Evolutionary conservation across 2,329 filamentous ascomycete genomes (phyloP).

Genomic region (Calonectria leucothoes): DNA sequence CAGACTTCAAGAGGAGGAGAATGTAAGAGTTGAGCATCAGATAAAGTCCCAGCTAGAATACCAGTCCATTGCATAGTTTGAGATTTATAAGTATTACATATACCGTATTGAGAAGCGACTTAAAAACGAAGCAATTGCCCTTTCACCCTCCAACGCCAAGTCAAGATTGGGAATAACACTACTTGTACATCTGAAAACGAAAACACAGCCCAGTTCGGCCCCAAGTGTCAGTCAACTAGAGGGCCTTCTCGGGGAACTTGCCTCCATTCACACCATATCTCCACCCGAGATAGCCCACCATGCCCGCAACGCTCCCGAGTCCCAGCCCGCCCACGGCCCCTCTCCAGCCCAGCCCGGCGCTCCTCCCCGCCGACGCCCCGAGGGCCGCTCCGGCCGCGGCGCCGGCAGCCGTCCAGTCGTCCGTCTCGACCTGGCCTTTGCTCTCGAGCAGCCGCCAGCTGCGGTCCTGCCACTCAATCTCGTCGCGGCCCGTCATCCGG

Average conservation of each 20-base stretch:
- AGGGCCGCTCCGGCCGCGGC: slow-evolving; percentile 51
- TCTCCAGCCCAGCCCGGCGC: slow-evolving; percentile 49
- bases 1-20: no score
- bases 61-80: no score
- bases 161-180: background rate
- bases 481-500: slow-evolving; percentile 66
- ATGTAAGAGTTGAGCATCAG: background rate
- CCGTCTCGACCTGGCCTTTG: slow-evolving; percentile 65
- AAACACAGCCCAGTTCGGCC: background rate
- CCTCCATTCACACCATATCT: slow-evolving; percentile 60
- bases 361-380: slow-evolving; percentile 43
- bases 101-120: background rate
- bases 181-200: background rate
- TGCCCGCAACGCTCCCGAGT: slow-evolving; percentile 61
- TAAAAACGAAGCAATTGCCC: background rate
- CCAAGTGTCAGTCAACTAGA: slow-evolving; percentile 15
- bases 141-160: background rate
- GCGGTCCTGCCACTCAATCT: slow-evolving; percentile 74
- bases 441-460: slow-evolving; percentile 72
- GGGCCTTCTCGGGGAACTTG: slow-evolving; percentile 48
- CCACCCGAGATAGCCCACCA: slow-evolving; percentile 61
- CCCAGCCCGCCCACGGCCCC: slow-evolving; percentile 58
- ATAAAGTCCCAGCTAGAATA: background rate
- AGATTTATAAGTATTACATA: no score
- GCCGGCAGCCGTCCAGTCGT: slow-evolving; percentile 65